Evolutionary conservation across 2,329 filamentous ascomycete species (phyloP).

Genomic region (Grosmannia serpens): DNA sequence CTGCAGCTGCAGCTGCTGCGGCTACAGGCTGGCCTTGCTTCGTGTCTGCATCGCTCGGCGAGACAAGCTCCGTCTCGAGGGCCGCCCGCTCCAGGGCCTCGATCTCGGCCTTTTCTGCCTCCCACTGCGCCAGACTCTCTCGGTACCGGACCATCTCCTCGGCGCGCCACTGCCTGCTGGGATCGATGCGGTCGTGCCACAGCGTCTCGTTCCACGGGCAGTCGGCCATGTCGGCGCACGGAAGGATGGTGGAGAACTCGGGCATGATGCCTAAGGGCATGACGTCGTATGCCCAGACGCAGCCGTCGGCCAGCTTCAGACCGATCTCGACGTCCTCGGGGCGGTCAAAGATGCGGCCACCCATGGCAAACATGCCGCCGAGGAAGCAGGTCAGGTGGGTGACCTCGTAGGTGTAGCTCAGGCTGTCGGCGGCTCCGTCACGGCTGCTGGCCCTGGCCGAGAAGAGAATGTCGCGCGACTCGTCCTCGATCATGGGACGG

Average conservation of each 20-base stretch:
- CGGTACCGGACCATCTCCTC: constrained; percentile 31
- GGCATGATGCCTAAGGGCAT: constrained; percentile 55
- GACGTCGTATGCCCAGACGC: constrained; percentile 56
- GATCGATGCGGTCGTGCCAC: constrained; percentile 39
- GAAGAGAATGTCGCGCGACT: constrained; percentile 59
- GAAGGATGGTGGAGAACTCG: constrained; percentile 36
- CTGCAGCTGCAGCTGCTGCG: no score
- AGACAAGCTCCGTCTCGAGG: neutral
- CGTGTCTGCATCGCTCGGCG: neutral
- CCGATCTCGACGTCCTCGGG: constrained; percentile 51
- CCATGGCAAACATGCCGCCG: constrained; percentile 58
- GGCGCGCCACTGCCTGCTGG: constrained; percentile 29
- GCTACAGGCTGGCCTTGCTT: no score
- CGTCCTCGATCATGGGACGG: constrained; percentile 59
- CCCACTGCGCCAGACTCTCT: constrained; percentile 25
- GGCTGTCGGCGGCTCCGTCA: constrained; percentile 25
- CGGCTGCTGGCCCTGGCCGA: constrained; percentile 48
- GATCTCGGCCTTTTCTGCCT: constrained; percentile 20
- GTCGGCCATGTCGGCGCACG: constrained; percentile 32
- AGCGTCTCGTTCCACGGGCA: constrained; percentile 43
- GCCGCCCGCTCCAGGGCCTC: neutral
- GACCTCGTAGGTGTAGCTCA: constrained; percentile 44
- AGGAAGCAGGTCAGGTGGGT: constrained; percentile 57
- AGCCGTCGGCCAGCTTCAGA: constrained; percentile 53
- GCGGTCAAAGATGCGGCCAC: constrained; percentile 48